Evolutionary conservation across 768 basidiomycete genomes (phyloP).

Genomic region (Rubroboletus satanas): DNA sequence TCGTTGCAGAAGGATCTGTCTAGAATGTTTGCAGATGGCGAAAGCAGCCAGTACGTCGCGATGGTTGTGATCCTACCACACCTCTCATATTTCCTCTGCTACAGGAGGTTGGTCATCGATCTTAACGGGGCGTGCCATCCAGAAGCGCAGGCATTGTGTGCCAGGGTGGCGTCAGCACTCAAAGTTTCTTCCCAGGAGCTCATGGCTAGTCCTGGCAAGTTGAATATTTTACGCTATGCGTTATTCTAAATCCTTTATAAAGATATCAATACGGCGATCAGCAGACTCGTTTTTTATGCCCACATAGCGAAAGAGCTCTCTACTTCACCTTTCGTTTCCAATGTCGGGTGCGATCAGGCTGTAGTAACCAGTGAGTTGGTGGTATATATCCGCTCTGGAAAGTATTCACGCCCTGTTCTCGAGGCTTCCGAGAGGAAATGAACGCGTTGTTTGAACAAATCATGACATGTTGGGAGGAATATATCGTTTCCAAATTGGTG

Average conservation of each 20-base stretch:
- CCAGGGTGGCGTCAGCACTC: conserved; percentile 40
- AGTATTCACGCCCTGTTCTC: conserved; percentile 3
- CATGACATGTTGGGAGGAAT: conserved; percentile 51
- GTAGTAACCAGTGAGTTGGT: conserved; percentile 35
- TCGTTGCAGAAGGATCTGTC: conserved; percentile 58
- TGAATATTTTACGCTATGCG: neutral
- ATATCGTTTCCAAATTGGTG: conserved; percentile 33
- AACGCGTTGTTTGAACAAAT: conserved; percentile 42
- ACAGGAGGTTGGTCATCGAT: conserved; percentile 40
- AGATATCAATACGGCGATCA: conserved; percentile 20
- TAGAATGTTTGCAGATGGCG: conserved; percentile 39
- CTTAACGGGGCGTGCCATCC: conserved; percentile 47
- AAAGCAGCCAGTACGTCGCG: conserved; percentile 41
- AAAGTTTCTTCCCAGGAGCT: conserved; percentile 33
- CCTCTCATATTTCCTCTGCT: neutral
- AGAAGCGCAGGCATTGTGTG: conserved; percentile 47
- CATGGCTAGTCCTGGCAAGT: conserved; percentile 36
- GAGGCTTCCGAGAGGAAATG: conserved; percentile 50
- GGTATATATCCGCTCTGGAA: neutral
- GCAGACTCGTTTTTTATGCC: conserved; percentile 44
- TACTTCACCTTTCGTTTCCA: conserved; percentile 39
- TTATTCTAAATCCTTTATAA: conserved; percentile 4
- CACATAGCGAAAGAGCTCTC: conserved; percentile 48
- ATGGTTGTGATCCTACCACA: neutral
- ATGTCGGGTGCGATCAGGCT: conserved; percentile 41